Percentiles rank a stretch among this genome's conserved stretches.
These are phyloP conservation scores for Xylaria hypoxylon DNA, from an alignment of 2,329 filamentous ascomycete species.

Conservation along the genomic window DNA sequence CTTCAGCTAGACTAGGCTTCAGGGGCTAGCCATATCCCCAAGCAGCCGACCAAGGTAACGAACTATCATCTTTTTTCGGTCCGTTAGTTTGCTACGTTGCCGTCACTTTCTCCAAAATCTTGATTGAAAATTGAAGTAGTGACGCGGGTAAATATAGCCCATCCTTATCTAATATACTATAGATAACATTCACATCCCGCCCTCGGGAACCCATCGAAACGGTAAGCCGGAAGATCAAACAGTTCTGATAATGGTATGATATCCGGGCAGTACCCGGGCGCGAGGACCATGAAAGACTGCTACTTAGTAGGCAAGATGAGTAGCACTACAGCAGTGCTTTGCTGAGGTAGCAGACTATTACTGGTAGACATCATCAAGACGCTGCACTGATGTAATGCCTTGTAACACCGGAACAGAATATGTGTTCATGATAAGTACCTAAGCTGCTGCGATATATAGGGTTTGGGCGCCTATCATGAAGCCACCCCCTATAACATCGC, in stretches of 20 bases:
- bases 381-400: not conserved
- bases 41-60: not conserved
- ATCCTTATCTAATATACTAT: conserved; percentile 35
- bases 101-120: not conserved
- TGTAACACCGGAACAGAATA: not conserved
- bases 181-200: conserved; percentile 19
- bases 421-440: conserved; percentile 16
- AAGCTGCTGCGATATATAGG: conserved; percentile 9
- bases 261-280: conserved; percentile 7
- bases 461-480: conserved; percentile 4
- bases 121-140: conserved; percentile 5
- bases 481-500: not conserved
- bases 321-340: not conserved
- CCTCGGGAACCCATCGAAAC: conserved; percentile 28
- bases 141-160: conserved; percentile 23
- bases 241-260: conserved; percentile 23
- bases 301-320: conserved; percentile 7
- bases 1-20: not conserved
- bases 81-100: conserved; percentile 14
- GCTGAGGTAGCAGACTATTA: not conserved
- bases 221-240: conserved; percentile 36
- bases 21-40: not conserved
- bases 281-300: not conserved
- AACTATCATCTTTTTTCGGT: not conserved
- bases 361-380: conserved; percentile 7